These are phyloP conservation scores for Tricholoma sp. DNA, from an alignment of 768 basidiomycete genomes.

Conservation along the genomic window DNA sequence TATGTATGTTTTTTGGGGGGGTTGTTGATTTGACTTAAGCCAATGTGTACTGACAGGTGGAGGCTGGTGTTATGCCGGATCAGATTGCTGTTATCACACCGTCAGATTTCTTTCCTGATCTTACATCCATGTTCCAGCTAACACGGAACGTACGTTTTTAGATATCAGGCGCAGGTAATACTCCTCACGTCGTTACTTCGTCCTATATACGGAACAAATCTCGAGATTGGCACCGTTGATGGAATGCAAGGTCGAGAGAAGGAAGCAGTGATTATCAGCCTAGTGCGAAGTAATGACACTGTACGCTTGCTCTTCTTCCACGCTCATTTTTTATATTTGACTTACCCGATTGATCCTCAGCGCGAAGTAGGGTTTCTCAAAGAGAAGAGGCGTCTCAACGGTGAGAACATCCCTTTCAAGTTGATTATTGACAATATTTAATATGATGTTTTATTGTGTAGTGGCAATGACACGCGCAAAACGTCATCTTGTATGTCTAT, in stretches of 20 bases:
- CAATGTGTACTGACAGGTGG: constrained; percentile 35
- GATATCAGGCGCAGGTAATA: constrained; percentile 93
- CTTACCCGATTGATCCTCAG: constrained; percentile 27
- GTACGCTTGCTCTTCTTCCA: constrained; percentile 30
- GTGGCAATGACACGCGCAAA: constrained; percentile 92
- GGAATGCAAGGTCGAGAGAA: constrained; percentile 98
- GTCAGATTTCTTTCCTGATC: constrained; percentile 29
- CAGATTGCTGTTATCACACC: constrained; percentile 91
- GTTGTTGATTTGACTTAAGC: background rate
- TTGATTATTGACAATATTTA: background rate
- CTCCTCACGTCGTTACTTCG: constrained; percentile 75
- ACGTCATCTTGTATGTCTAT: constrained; percentile 70
- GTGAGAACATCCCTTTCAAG: constrained; percentile 28
- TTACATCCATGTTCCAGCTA: background rate
- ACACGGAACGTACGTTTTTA: constrained; percentile 18
- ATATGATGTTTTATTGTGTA: constrained; percentile 19
- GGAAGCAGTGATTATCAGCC: constrained; percentile 86
- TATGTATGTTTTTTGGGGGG: constrained; percentile 21
- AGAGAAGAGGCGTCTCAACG: constrained; percentile 89
- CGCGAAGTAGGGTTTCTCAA: constrained; percentile 92
- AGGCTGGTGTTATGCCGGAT: constrained; percentile 52
- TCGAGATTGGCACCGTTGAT: constrained; percentile 94
- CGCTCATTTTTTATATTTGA: background rate
- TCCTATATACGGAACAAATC: constrained; percentile 54
- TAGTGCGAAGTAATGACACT: constrained; percentile 89